These are phyloP conservation scores for Sporothrix protearum DNA, from an alignment of 2,329 filamentous ascomycete genomes.

Conservation along the genomic window DNA sequence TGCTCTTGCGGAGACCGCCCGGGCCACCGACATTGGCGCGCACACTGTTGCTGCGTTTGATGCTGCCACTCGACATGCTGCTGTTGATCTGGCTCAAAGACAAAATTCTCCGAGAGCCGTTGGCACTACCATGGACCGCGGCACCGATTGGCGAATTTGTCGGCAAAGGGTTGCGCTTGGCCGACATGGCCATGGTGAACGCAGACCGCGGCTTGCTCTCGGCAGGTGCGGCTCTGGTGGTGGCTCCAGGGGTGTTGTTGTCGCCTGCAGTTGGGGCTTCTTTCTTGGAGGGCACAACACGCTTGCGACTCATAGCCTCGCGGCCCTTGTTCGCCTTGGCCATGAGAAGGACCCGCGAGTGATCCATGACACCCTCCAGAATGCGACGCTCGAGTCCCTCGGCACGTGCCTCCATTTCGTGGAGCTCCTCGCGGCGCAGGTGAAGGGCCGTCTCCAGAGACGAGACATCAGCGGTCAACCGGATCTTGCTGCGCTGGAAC, in stretches of 20 bases:
- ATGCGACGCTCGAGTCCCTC: conserved; percentile 89
- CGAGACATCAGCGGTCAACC: conserved; percentile 79
- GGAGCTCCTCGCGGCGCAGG: conserved; percentile 84
- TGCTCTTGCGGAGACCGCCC: conserved; percentile 58
- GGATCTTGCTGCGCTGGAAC: conserved; percentile 71
- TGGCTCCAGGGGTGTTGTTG: background rate
- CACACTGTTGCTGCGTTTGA: conserved; percentile 77
- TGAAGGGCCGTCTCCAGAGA: conserved; percentile 86
- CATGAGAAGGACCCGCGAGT: conserved; percentile 86
- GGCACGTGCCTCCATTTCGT: conserved; percentile 83
- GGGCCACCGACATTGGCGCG: conserved; percentile 54
- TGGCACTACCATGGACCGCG: conserved; percentile 26
- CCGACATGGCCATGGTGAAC: conserved; percentile 53
- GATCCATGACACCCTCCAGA: conserved; percentile 91
- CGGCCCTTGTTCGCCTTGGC: conserved; percentile 55
- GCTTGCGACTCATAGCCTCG: conserved; percentile 59
- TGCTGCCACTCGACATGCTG: conserved; percentile 60
- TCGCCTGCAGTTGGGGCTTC: conserved; percentile 26
- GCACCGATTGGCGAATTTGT: conserved; percentile 41
- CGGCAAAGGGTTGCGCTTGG: conserved; percentile 47
- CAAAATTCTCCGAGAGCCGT: conserved; percentile 73
- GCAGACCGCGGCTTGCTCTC: conserved; percentile 37
- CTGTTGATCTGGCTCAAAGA: conserved; percentile 86
- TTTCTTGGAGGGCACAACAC: conserved; percentile 46
- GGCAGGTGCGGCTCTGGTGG: background rate